Evolutionary conservation across 2,329 filamentous ascomycete genomes (phyloP).

Genomic region (Zymoseptoria crescenta): DNA sequence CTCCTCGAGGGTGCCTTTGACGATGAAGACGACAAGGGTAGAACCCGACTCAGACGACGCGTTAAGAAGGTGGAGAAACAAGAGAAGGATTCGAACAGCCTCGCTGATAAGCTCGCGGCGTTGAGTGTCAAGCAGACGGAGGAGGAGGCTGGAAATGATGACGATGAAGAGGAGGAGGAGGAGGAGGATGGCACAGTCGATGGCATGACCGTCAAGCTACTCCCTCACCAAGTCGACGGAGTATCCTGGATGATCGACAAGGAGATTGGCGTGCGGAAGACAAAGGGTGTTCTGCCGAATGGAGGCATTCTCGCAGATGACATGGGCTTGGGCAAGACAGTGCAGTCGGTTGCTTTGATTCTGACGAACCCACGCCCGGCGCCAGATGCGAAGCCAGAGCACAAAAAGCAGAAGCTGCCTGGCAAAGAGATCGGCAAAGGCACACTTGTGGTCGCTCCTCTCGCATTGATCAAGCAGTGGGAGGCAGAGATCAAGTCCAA

Average conservation of each 20-base stretch:
- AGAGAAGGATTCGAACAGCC: conserved; percentile 31
- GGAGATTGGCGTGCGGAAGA: conserved; percentile 78
- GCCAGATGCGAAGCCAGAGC: conserved; percentile 41
- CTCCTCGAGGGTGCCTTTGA: conserved; percentile 76
- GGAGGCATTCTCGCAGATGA: conserved; percentile 95
- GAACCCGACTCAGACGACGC: conserved; percentile 37
- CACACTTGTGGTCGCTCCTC: conserved; percentile 84
- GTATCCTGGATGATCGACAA: conserved; percentile 93
- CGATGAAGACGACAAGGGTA: conserved; percentile 54
- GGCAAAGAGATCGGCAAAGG: conserved; percentile 59
- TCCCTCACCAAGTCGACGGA: conserved; percentile 91
- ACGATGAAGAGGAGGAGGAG: conserved; percentile 40
- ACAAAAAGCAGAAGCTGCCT: conserved; percentile 59
- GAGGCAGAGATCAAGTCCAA: conserved; percentile 85
- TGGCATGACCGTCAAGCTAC: conserved; percentile 76
- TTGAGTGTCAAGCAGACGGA: conserved; percentile 40
- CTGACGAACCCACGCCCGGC: conserved; percentile 65
- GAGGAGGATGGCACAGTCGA: conserved; percentile 59
- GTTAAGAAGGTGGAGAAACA: conserved; percentile 35
- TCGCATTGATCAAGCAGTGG: conserved; percentile 96
- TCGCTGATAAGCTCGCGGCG: conserved; percentile 39
- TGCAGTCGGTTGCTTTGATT: conserved; percentile 84
- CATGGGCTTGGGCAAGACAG: conserved; percentile 93
- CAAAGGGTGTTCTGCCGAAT: conserved; percentile 69
- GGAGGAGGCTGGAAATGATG: conserved; percentile 38